A percentile compares a stretch with the other conserved stretches of the same genome.
phyloP scores from a whole-genome alignment of 2,329 filamentous ascomycete genomes.

The Paecilomyces dactylethromorphus region DNA sequence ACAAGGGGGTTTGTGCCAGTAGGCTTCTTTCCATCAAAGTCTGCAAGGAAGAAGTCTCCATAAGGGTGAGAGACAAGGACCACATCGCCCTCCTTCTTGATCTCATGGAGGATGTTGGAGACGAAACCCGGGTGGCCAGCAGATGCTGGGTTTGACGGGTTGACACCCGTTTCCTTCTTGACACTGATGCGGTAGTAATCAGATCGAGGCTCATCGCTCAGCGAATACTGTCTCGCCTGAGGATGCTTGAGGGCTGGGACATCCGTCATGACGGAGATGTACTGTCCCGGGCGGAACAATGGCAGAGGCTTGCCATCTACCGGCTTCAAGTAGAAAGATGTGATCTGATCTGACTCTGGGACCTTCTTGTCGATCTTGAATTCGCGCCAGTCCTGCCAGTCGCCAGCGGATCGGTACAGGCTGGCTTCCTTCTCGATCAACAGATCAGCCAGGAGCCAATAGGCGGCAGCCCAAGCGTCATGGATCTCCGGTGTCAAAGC shows the following conservation, averaged over 20 bases:
- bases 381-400: constrained; percentile 59
- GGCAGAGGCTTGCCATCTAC: constrained; percentile 55
- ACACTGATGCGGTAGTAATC: constrained; percentile 65
- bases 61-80: constrained; percentile 62
- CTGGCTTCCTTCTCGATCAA: constrained; percentile 58
- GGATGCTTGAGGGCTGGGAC: constrained; percentile 54
- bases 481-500: constrained; percentile 60
- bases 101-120: constrained; percentile 63
- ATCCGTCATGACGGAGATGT: constrained; percentile 57
- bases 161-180: constrained; percentile 57
- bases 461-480: constrained; percentile 64
- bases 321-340: constrained; percentile 57
- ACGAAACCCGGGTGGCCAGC: constrained; percentile 56
- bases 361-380: constrained; percentile 59
- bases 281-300: constrained; percentile 63
- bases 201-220: constrained; percentile 57
- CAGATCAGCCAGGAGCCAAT: constrained; percentile 64
- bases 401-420: constrained; percentile 44
- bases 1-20: constrained; percentile 45
- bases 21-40: constrained; percentile 33
- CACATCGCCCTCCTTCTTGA: constrained; percentile 54
- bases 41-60: constrained; percentile 52
- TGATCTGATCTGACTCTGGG: constrained; percentile 58
- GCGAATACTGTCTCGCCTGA: constrained; percentile 66
- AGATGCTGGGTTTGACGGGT: constrained; percentile 44